A percentile compares a stretch with the other conserved stretches of the same genome.
These are phyloP conservation scores for Karstenula rhodostoma DNA, from an alignment of 2,329 filamentous ascomycete genomes.

Conservation along the genomic window DNA sequence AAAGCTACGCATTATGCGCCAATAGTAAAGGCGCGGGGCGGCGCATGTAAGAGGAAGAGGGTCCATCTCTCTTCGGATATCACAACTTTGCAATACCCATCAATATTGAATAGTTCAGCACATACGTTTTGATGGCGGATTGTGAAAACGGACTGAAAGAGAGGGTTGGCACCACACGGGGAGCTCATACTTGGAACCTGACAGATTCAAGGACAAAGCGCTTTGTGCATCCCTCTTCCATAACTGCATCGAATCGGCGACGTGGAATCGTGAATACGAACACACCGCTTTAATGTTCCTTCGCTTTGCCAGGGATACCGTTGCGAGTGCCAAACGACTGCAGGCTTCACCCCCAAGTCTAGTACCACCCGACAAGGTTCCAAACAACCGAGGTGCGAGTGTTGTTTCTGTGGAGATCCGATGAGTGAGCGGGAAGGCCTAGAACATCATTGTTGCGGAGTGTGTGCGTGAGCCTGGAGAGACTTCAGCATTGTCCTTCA, in stretches of 20 bases:
- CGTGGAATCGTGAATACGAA: not conserved
- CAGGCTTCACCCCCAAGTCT: not conserved
- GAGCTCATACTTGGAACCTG: not conserved
- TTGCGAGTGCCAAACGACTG: not conserved
- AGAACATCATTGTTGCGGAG: not conserved
- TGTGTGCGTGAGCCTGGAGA: not conserved
- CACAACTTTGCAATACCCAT: conserved; percentile 15
- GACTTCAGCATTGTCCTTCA: not conserved
- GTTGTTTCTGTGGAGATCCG: not conserved
- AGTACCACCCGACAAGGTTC: not conserved
- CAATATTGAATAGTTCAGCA: conserved; percentile 9
- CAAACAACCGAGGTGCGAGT: not conserved
- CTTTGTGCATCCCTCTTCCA: not conserved
- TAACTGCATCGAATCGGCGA: not conserved
- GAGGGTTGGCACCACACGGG: not conserved
- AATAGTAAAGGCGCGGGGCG: not conserved
- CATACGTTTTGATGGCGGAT: not conserved
- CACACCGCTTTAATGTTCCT: not conserved
- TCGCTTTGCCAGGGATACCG: not conserved
- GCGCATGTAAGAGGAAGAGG: conserved; percentile 2
- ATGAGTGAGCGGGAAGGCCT: not conserved
- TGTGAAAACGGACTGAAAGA: not conserved
- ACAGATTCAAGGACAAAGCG: not conserved
- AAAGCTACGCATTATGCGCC: not conserved
- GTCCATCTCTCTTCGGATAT: conserved; percentile 2